Evolutionary conservation across 2,329 filamentous ascomycete species (phyloP), one percentile per base, ranked within the genome.

Genomic region (Parasarocladium wereldwijsianum): DNA sequence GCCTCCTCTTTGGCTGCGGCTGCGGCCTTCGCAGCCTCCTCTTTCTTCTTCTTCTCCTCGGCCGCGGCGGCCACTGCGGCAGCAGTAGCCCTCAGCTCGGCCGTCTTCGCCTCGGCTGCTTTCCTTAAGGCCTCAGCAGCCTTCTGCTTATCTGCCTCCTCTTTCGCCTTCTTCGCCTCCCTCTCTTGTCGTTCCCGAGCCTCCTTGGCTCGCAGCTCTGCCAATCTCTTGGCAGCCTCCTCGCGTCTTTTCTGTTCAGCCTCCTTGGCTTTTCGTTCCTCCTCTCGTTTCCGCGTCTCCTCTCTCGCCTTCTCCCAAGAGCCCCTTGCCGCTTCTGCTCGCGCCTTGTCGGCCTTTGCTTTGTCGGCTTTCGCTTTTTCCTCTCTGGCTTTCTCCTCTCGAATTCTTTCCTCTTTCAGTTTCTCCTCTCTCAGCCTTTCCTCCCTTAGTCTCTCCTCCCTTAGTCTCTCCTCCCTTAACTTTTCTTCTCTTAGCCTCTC

Each of bases 231-330:
- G 20, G 64, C 57, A 3, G 63, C 53, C n/a, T 71, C 67, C 19
- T 72, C 68, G 23, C 62, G 64, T 37, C 64, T 59, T 38, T 70
- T 69, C 37, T 68, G 63, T 37, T 78, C 73, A 3, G 68, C 70
- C 38, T 74, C 70, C 37, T 60, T 65, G 3, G 57, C 57, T 42
- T 64, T 75, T 8, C 71, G 70, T 38, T 78, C 71, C 38, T 76
- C 73, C 39, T 77, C 74, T 32, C 65, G 64, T 34, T 60, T 66
- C 24, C 67, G 59, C 13, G 67, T 76, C 39, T 80, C 75, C 43
- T 81, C 76, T 32, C 75, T 60, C 4, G 74, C 76, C 46, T 70
- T 77, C 40, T 80, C 74, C 76, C 76, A 80, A 1, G 68, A 58
- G 7, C 59, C 57, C 42, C 63, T 66, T 1, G 57, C 51, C 15